These are phyloP conservation scores for Geotrichum restrictum DNA, from an alignment of 1,139 yeast genomes.

Conservation along the genomic window DNA sequence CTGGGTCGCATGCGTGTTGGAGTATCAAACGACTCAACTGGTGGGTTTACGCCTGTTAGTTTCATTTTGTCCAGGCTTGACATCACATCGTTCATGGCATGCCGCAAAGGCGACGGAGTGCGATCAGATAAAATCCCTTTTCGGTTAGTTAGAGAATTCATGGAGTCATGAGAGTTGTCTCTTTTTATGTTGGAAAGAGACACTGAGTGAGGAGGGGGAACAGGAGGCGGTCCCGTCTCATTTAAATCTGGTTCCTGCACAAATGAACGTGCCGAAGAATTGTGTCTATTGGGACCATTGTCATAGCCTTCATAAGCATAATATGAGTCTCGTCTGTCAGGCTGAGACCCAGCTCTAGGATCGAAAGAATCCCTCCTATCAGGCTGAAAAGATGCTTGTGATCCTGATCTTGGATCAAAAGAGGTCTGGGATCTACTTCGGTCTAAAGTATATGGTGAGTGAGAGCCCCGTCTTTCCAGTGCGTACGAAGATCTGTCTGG, in stretches of 20 bases:
- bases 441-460: not conserved
- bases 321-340: too few species aligned
- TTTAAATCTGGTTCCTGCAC: not conserved
- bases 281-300: too few species aligned
- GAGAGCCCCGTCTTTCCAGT: not conserved
- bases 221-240: constrained; percentile 27
- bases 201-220: constrained; percentile 34
- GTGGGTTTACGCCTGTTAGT: constrained; percentile 5
- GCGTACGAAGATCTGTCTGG: too few species aligned
- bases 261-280: not conserved
- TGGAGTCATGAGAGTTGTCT: constrained; percentile 44
- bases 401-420: too few species aligned
- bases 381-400: too few species aligned
- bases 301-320: too few species aligned
- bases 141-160: constrained; percentile 42
- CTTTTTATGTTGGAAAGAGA: constrained; percentile 14
- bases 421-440: too few species aligned
- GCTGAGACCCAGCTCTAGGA: too few species aligned
- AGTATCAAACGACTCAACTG: not conserved
- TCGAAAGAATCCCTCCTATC: too few species aligned
- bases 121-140: constrained; percentile 30
- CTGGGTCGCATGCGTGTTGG: not conserved
- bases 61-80: constrained; percentile 33
- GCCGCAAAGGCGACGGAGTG: constrained; percentile 52
- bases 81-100: constrained; percentile 39